phyloP scores from a whole-genome alignment of 371 early-diverging fungal species.

The Mucor irregularis region DNA sequence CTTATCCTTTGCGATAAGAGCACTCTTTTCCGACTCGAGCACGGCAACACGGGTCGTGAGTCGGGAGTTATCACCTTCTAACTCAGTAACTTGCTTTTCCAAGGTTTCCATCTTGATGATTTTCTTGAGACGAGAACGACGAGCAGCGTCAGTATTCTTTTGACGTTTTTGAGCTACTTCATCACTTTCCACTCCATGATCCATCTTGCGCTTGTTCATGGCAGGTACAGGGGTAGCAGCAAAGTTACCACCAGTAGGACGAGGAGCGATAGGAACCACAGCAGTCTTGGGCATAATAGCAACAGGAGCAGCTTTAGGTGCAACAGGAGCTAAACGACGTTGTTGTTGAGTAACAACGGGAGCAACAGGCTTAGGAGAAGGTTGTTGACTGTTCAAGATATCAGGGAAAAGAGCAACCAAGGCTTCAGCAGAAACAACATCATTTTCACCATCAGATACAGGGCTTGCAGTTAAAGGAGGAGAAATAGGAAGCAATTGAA shows the following conservation, averaged over 20 bases:
- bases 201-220: conserved; percentile 12
- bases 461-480: conserved; percentile 28
- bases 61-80: conserved; percentile 75
- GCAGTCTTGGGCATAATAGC: conserved; percentile 22
- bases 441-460: conserved; percentile 11
- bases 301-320: conserved; percentile 14
- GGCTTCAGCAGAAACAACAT: conserved; percentile 3
- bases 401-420: conserved; percentile 29
- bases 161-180: conserved; percentile 76
- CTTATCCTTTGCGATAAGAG: conserved; percentile 59
- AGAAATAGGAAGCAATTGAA: conserved; percentile 23
- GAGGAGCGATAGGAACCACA: conserved; percentile 12
- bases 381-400: conserved; percentile 5
- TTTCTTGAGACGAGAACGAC: conserved; percentile 90
- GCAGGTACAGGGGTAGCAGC: neutral
- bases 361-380: neutral
- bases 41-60: conserved; percentile 73
- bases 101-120: conserved; percentile 81
- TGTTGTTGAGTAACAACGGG: conserved; percentile 1
- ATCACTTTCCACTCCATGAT: conserved; percentile 36
- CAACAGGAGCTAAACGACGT: conserved; percentile 10
- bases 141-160: conserved; percentile 94
- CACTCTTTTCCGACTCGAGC: conserved; percentile 70
- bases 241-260: conserved; percentile 7
- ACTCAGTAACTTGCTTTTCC: conserved; percentile 72